Base-by-base conservation (phyloP, 805 yeast species). In the Hyphopichia homilentoma region DNA sequence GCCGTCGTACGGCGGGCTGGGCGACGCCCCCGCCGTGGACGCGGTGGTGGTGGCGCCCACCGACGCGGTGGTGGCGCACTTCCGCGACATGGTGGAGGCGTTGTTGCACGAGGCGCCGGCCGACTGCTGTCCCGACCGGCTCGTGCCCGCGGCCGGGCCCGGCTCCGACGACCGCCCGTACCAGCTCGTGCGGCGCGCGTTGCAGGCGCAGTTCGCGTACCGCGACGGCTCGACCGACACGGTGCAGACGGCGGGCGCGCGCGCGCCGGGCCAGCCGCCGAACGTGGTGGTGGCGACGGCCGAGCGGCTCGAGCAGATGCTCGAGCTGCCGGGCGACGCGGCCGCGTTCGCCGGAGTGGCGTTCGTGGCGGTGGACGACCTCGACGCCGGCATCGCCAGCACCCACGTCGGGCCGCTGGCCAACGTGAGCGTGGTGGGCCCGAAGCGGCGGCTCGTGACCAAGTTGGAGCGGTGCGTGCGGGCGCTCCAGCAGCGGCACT, bases 11-110 rank as follows among this genome's bases (percentile, higher is more conserved):
- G 44, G 44, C 7, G n/a, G n/a, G n/a, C n/a, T n/a, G n/a, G n/a
- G n/a, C n/a, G n/a, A n/a, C n/a, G n/a, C n/a, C n/a, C n/a, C n/a
- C n/a, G n/a, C n/a, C 14, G 28, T 44, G 1, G 52, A 54, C 16
- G 35, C 50, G 14, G 20, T 55, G 2, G 42, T 57, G 17, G 21
- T 57, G 6, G 59, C 48, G 5, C 61, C 61, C 4, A 50, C 55
- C 6, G 47, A 45, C 27, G 41, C 34, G 3, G 14, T 48, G 16
- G 44, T 56, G 3, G 37, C 37, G 6, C 38, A 47, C 25, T 57
- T 53, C 28, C 27, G 34, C 15, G 7, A 16, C 2, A 38, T 39
- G 30, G 32, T 42, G 3, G 16, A 19, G 7, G 14, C 16, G 19
- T 29, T 57, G 13, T 34, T 45, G 7, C 20, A 35, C n/a, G 53